These are phyloP conservation scores for Mortierella sp. DNA, from an alignment of 371 early-diverging fungal species.

Conservation along the genomic window DNA sequence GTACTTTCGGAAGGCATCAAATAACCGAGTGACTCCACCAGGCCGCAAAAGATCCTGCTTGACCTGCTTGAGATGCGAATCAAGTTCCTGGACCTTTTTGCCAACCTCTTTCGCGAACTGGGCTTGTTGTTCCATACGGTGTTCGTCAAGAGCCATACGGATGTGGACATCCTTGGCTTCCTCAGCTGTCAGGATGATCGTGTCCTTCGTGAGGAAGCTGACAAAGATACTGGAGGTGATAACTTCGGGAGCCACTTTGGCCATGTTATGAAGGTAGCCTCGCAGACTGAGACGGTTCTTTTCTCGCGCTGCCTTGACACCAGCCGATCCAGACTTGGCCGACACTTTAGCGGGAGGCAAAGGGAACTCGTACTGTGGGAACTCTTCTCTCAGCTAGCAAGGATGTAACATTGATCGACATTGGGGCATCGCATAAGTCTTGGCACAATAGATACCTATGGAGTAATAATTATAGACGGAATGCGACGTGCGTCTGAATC, in stretches of 20 bases:
- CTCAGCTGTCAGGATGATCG: conserved; percentile 58
- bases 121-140: conserved; percentile 62
- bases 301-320: conserved; percentile 57
- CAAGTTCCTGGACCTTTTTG: conserved; percentile 66
- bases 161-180: conserved; percentile 62
- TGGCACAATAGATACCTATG: background rate
- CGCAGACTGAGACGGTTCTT: conserved; percentile 70
- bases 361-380: conserved; percentile 44
- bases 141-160: conserved; percentile 60
- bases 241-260: conserved; percentile 60
- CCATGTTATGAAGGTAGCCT: conserved; percentile 63
- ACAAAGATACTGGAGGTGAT: conserved; percentile 55
- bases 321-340: conserved; percentile 40
- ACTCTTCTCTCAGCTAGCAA: conserved; percentile 38
- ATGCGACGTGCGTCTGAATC: background rate
- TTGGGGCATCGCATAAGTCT: background rate
- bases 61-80: conserved; percentile 64
- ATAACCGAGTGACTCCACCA: conserved; percentile 51
- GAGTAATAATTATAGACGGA: background rate
- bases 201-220: conserved; percentile 65
- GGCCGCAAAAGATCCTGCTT: conserved; percentile 69
- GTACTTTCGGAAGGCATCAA: conserved; percentile 59
- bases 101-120: conserved; percentile 65
- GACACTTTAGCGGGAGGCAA: conserved; percentile 38
- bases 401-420: background rate